Conservation (phyloP, 768 basidiomycete genomes). For the Myochromella boudieri region DNA sequence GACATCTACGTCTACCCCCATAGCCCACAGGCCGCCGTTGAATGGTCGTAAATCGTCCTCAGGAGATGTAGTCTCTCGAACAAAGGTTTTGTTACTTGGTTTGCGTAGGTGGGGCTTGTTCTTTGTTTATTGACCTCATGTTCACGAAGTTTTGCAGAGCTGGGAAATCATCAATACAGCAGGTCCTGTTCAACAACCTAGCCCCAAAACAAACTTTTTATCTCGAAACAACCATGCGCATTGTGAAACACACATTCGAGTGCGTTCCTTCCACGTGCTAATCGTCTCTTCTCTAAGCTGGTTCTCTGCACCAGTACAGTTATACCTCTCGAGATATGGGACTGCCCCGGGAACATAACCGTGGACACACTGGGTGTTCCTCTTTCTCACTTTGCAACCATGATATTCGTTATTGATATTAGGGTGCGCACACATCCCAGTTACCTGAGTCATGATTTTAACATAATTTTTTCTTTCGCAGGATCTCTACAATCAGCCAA, state of each 20-base stretch:
- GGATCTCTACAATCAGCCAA: constrained; percentile 85
- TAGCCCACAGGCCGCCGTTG: constrained; percentile 22
- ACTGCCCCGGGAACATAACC: constrained; percentile 85
- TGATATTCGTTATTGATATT: constrained; percentile 95
- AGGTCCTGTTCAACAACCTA: constrained; percentile 88
- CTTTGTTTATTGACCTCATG: background rate
- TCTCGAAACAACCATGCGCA: constrained; percentile 82
- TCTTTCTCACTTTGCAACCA: constrained; percentile 75
- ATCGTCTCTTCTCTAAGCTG: constrained; percentile 1
- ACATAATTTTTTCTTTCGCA: constrained; percentile 25
- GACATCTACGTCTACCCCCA: constrained; percentile 26
- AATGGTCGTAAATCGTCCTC: constrained; percentile 28
- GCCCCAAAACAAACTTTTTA: constrained; percentile 86
- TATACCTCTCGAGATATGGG: constrained; percentile 93
- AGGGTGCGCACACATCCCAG: constrained; percentile 54
- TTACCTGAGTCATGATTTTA: background rate
- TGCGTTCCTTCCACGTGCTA: constrained; percentile 38
- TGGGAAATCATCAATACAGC: constrained; percentile 89
- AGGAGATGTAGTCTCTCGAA: constrained; percentile 36
- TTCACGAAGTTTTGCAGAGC: constrained; percentile 51
- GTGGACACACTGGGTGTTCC: constrained; percentile 75
- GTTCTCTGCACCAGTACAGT: constrained; percentile 61
- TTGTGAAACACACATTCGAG: constrained; percentile 78
- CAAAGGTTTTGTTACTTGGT: constrained; percentile 74
- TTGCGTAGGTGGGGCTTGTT: constrained; percentile 53